A percentile compares a stretch with the other conserved stretches of the same genome.
These are phyloP conservation scores for Astrothelium macrocarpum DNA, from an alignment of 495 filamentous ascomycete genomes.

Conservation along the genomic window DNA sequence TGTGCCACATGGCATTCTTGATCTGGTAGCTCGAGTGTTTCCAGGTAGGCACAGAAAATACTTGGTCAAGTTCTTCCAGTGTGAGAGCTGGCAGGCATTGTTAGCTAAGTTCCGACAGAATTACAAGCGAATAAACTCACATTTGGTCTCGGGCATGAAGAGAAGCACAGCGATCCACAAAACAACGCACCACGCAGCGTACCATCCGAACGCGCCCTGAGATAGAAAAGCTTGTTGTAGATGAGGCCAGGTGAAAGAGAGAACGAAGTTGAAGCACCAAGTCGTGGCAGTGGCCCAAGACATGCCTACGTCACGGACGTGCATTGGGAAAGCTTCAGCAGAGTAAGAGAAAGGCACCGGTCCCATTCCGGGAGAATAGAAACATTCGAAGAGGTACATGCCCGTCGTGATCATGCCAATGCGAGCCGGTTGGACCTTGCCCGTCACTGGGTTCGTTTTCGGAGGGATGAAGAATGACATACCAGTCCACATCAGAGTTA, in stretches of 20 bases:
- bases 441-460: constrained; percentile 4
- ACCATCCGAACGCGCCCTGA: constrained; percentile 53
- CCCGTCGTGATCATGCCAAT: constrained; percentile 10
- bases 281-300: constrained; percentile 38
- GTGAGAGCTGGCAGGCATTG: constrained; percentile 62
- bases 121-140: constrained; percentile 28
- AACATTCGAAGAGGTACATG: constrained; percentile 21
- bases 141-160: constrained; percentile 50
- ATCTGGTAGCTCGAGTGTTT: constrained; percentile 17
- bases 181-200: constrained; percentile 50
- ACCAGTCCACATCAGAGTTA: constrained; percentile 14
- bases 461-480: constrained; percentile 12
- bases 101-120: too few relatives aligned
- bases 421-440: constrained; percentile 1
- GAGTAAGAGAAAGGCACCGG: constrained; percentile 51
- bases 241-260: constrained; percentile 49
- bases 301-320: constrained; percentile 29
- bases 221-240: constrained; percentile 42
- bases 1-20: constrained; percentile 14
- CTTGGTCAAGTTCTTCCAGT: constrained; percentile 42
- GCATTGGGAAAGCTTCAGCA: constrained; percentile 48
- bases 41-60: constrained; percentile 21
- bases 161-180: constrained; percentile 47
- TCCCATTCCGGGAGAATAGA: constrained; percentile 49
- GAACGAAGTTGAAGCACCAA: constrained; percentile 31